Evolutionary conservation across 805 yeast species (phyloP).

Genomic region (Metschnikowia koreensis): DNA sequence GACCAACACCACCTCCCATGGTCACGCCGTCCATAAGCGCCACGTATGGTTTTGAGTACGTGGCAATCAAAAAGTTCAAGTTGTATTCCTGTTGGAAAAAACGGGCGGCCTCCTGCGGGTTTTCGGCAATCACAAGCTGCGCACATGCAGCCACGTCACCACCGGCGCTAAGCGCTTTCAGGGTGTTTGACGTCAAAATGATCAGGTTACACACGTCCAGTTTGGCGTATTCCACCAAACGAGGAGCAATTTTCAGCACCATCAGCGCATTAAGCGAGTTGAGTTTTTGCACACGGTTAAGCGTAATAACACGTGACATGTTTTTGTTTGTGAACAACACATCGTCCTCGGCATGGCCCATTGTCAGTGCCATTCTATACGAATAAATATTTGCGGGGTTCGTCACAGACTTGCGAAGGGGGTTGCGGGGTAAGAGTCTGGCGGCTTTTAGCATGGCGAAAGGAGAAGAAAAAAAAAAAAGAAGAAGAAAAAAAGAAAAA

Average conservation of each 20-base stretch:
- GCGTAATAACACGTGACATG: conserved; percentile 67
- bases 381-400: not conserved
- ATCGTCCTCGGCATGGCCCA: conserved; percentile 40
- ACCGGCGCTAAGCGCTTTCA: conserved; percentile 87
- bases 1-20: conserved; percentile 98
- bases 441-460: conserved; percentile 14
- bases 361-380: conserved; percentile 22
- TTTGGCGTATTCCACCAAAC: conserved; percentile 74
- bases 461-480: not conserved
- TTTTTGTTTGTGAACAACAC: conserved; percentile 63
- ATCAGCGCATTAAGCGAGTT: conserved; percentile 80
- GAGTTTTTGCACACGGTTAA: conserved; percentile 79
- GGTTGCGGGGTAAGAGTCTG: conserved; percentile 2
- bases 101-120: conserved; percentile 49
- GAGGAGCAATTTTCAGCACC: conserved; percentile 69
- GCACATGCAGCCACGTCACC: conserved; percentile 91
- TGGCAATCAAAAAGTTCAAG: conserved; percentile 72
- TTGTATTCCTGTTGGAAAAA: conserved; percentile 82
- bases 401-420: not conserved
- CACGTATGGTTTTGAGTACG: conserved; percentile 86
- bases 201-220: conserved; percentile 62
- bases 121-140: conserved; percentile 47
- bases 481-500: not conserved
- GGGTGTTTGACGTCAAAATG: conserved; percentile 62
- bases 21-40: conserved; percentile 87